Evolutionary conservation across 805 yeast genomes (phyloP).

Genomic region (Starmerella geochares): DNA sequence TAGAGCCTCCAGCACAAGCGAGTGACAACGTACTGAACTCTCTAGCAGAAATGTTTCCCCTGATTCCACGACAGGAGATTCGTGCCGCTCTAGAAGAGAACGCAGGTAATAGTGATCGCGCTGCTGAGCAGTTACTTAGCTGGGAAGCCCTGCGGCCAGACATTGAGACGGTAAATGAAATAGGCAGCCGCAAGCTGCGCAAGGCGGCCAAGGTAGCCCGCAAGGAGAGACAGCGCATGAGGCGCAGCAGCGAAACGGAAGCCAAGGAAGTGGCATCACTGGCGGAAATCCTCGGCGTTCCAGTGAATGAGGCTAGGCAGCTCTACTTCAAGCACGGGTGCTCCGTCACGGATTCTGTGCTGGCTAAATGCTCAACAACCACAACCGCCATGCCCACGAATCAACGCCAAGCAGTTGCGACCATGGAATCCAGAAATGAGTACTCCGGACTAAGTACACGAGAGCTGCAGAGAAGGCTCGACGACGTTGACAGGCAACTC

Average conservation of each 20-base stretch:
- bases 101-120: constrained; percentile 6
- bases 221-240: not conserved
- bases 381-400: not conserved
- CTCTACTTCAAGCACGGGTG: constrained; percentile 11
- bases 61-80: constrained; percentile 1
- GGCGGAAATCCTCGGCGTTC: not conserved
- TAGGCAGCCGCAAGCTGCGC: not conserved
- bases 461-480: constrained; percentile 1
- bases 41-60: constrained; percentile 18
- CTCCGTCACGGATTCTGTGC: constrained; percentile 8
- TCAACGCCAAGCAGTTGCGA: not conserved
- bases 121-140: constrained; percentile 17
- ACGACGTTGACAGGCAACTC: not conserved
- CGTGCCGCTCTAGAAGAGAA: not conserved
- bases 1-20: not conserved
- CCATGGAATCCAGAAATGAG: not conserved
- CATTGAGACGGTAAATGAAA: not conserved
- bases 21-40: not conserved
- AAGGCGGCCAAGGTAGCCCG: constrained; percentile 5
- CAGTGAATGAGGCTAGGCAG: constrained; percentile 10
- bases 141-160: constrained; percentile 7
- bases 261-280: constrained; percentile 9
- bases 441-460: not conserved
- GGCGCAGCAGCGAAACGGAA: not conserved
- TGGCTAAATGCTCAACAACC: constrained; percentile 1